Conservation (phyloP, 1,284 basidiomycete genomes). For the Malassezia japonica region DNA sequence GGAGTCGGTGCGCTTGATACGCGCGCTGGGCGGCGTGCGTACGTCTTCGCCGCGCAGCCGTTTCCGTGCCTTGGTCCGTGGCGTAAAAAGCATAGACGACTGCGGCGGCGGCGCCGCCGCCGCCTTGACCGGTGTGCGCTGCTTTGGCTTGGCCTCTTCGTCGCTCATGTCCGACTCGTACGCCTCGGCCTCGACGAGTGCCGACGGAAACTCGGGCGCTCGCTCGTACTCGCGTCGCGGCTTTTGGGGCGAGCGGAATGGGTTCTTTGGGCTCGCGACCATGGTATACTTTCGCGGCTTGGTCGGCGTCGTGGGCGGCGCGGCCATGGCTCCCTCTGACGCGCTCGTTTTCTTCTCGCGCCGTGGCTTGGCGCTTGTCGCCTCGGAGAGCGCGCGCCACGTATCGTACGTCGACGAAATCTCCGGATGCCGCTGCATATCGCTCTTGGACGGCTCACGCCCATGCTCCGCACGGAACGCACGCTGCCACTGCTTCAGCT, state of each 20-base stretch:
- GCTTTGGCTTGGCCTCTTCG: slow-evolving; percentile 1
- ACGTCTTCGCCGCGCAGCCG: slow-evolving; percentile 15
- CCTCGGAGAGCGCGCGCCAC: slow-evolving; percentile 10
- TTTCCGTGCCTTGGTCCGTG: slow-evolving; percentile 15
- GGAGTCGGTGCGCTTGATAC: background rate
- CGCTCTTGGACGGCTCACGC: slow-evolving; percentile 11
- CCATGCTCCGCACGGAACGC: slow-evolving; percentile 14
- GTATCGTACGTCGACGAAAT: slow-evolving; percentile 15
- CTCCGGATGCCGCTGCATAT: slow-evolving; percentile 14
- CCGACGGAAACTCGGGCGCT: slow-evolving; percentile 1
- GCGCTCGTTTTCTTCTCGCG: background rate
- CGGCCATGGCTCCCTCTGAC: background rate
- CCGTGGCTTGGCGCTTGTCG: background rate
- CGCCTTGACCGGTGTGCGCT: background rate
- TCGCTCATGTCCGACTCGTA: slow-evolving; percentile 17
- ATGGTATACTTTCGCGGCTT: background rate
- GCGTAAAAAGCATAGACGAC: slow-evolving; percentile 11
- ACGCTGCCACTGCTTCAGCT: slow-evolving; percentile 18
- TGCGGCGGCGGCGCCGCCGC: background rate
- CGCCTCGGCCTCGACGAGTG: background rate
- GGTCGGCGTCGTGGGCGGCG: slow-evolving; percentile 4
- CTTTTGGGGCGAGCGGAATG: slow-evolving; percentile 16
- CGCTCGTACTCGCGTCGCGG: background rate
- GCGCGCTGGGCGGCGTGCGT: slow-evolving; percentile 5
- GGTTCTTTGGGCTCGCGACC: slow-evolving; percentile 7